Conservation (phyloP, 2,329 filamentous ascomycete genomes). For the Didymella arachidicola region DNA sequence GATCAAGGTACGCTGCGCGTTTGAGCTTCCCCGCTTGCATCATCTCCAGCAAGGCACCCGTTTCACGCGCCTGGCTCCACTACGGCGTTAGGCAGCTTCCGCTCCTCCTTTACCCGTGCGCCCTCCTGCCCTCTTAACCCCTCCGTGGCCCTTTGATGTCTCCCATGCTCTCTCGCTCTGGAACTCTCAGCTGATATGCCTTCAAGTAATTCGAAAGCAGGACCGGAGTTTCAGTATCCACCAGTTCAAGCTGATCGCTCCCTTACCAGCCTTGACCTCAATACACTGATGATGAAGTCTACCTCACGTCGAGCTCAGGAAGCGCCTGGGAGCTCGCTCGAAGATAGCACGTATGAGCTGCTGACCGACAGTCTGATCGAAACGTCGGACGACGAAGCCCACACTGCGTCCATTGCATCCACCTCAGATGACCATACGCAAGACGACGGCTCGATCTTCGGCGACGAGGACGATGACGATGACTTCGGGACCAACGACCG, state of each 20-base stretch:
- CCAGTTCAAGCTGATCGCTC: conserved; percentile 43
- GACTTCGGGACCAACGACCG: conserved; percentile 37
- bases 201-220: conserved; percentile 33
- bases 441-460: conserved; percentile 45
- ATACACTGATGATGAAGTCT: conserved; percentile 48
- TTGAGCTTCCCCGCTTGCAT: conserved; percentile 25
- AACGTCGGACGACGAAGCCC: conserved; percentile 49
- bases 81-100: conserved; percentile 37
- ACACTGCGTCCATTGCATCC: conserved; percentile 49
- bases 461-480: conserved; percentile 38
- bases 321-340: conserved; percentile 41
- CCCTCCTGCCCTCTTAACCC: conserved; percentile 21
- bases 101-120: conserved; percentile 27
- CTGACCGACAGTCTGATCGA: conserved; percentile 43
- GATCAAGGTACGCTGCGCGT: conserved; percentile 16
- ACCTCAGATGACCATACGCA: conserved; percentile 42
- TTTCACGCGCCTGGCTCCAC: conserved; percentile 32
- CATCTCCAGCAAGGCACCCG: conserved; percentile 27
- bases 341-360: conserved; percentile 49
- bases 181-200: conserved; percentile 41
- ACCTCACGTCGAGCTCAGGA: conserved; percentile 35
- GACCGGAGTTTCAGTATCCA: conserved; percentile 44
- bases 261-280: conserved; percentile 43
- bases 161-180: conserved; percentile 20
- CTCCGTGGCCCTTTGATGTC: conserved; percentile 18